phyloP scores from a whole-genome alignment of 768 basidiomycete genomes.

The Mycena rebaudengoi region DNA sequence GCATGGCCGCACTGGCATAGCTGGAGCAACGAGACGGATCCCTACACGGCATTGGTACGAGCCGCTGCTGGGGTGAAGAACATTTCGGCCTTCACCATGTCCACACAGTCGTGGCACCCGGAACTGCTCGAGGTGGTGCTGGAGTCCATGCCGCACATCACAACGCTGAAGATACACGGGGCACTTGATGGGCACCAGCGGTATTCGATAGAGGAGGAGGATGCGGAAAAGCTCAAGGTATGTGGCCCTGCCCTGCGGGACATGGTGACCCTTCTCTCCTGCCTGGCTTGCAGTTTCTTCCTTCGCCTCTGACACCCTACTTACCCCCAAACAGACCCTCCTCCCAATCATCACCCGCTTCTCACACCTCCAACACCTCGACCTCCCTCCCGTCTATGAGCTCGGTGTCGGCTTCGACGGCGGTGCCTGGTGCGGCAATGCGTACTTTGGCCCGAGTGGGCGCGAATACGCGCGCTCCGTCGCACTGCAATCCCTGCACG shows the following conservation, averaged over 20 bases:
- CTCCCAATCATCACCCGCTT: conserved; percentile 10
- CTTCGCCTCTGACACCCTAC: not conserved
- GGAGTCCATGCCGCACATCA: conserved; percentile 7
- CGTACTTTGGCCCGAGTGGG: conserved; percentile 8
- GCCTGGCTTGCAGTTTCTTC: not conserved
- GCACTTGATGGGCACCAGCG: conserved; percentile 4
- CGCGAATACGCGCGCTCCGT: conserved; percentile 13
- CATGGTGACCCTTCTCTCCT: conserved; percentile 3
- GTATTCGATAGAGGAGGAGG: conserved; percentile 2
- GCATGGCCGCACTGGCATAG: conserved; percentile 3
- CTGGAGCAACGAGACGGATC: conserved; percentile 8
- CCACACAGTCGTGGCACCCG: conserved; percentile 8
- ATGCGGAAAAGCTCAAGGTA: conserved; percentile 8
- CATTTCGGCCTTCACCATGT: conserved; percentile 10
- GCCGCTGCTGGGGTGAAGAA: conserved; percentile 4
- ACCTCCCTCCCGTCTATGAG: conserved; percentile 7
- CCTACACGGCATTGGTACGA: conserved; percentile 3
- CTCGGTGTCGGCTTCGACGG: conserved; percentile 9
- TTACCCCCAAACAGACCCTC: conserved; percentile 5
- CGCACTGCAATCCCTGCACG: conserved; percentile 13
- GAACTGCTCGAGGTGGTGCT: conserved; percentile 3
- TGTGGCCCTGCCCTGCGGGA: conserved; percentile 6
- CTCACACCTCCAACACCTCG: conserved; percentile 10
- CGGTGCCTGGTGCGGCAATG: conserved; percentile 5
- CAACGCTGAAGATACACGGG: conserved; percentile 6